Base-by-base conservation (phyloP, 108 stramenopile species). In the Pseudonitzschia multiseries region DNA sequence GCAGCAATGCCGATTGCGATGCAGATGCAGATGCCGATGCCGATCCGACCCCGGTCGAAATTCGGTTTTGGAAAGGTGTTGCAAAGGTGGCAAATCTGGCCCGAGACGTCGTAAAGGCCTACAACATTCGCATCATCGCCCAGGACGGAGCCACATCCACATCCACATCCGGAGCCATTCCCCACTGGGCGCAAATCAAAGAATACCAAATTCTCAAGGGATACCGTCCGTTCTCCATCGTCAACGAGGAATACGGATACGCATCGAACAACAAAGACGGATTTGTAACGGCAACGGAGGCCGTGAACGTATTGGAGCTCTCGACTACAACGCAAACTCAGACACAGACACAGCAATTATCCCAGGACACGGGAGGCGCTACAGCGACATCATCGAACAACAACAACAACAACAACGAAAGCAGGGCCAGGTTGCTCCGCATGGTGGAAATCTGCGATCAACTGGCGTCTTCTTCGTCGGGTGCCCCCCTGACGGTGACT, bases 191-290 rank as follows among this genome's bases (percentile, higher is more conserved):
- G 27, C 43, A 29, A 40, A 62, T 62, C 32, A 78, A 80, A 27
- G 79, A 84, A 59, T 79, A 74, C 54, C 69, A 75, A 27, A 21
- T 53, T 31, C 57, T 77, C 36, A 54, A 65, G 31, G 84, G 84
- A 54, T 84, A 74, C 53, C 69, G 41, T 54, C 80, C 84, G 1
- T 81, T 76, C 68, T 42, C 28, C 14, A 72, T 68, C 28, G 61
- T 75, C 4, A 36, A 54, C 48, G 32, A 52, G 46, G 52, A 44
- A 9, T 70, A 72, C 48, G 52, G 31, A 9, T 70, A 72, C 48
- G 12, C 44, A 21, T 44, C 60, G 17, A 54, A 31, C 21, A 24
- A 42, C 21, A 24, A 42, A 57, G 51, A 46, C 22, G 66, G 72
- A 5, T 66, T 53, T 50, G 24, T 79, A 13, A 29, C 40, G 15